Evolutionary conservation across 225 moss, liverwort and hornwort genomes (phyloP).

Genomic region (Pleurozium schreberi): DNA sequence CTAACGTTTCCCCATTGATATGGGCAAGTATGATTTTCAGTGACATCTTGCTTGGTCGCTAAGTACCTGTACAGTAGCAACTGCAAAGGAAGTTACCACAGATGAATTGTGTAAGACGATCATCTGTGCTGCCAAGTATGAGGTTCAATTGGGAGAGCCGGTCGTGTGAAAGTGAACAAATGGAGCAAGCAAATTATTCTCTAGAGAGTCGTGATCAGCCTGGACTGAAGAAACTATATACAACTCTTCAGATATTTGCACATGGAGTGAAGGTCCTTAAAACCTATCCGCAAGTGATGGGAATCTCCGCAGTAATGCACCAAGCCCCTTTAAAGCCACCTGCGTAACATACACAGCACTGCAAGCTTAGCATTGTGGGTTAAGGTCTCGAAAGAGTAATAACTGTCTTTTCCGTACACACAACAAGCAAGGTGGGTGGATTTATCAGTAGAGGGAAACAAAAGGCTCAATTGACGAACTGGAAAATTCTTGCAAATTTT

Average conservation of each 20-base stretch:
- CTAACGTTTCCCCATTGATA: background rate
- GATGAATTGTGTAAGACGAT: background rate
- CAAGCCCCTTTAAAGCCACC: slow-evolving; percentile 47
- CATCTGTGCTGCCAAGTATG: background rate
- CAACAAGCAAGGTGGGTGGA: background rate
- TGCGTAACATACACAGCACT: slow-evolving; percentile 1
- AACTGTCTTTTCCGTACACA: background rate
- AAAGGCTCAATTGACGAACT: background rate
- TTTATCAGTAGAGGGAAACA: background rate
- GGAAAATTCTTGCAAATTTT: background rate
- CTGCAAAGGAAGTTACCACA: background rate
- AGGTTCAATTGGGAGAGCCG: background rate
- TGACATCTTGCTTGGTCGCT: background rate
- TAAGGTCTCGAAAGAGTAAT: background rate
- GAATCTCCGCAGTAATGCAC: slow-evolving; percentile 52
- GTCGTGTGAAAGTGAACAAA: background rate
- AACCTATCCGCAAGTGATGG: slow-evolving; percentile 47
- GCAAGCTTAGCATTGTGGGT: background rate
- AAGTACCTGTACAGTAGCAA: background rate
- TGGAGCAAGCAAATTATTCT: background rate
- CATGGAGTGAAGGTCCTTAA: background rate
- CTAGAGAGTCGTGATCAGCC: background rate
- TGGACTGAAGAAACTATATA: background rate
- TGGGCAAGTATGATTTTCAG: background rate
- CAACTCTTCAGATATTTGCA: background rate